A percentile compares a stretch with the other conserved stretches of the same genome.
These are phyloP conservation scores for Perilla frutescens DNA, from an alignment of 257 asterid genomes.

Conservation along the genomic window DNA sequence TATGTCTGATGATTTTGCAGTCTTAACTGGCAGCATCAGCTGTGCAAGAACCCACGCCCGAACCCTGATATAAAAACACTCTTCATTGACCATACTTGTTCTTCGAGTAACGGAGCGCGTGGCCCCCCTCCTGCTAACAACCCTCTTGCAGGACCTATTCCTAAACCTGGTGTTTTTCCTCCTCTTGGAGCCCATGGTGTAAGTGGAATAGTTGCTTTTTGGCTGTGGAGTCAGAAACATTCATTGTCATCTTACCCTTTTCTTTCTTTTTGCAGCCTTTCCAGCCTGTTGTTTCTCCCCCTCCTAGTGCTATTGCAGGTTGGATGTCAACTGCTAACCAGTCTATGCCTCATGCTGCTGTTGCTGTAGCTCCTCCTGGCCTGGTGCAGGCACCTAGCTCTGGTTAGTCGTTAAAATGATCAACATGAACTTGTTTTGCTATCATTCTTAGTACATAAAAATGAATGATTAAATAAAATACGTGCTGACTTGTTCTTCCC, in stretches of 20 bases:
- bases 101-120: conserved; percentile 82
- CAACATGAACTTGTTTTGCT: conserved; percentile 16
- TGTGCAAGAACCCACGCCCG: conserved; percentile 97
- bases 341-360: conserved; percentile 58
- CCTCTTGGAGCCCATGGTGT: conserved; percentile 92
- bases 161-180: conserved; percentile 73
- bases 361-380: conserved; percentile 65
- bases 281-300: conserved; percentile 67
- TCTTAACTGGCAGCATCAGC: conserved; percentile 99
- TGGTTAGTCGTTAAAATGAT: conserved; percentile 53
- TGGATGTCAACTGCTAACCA: conserved; percentile 91
- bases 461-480: background rate
- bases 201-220: conserved; percentile 42
- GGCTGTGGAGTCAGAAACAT: conserved; percentile 19
- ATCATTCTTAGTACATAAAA: background rate
- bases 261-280: conserved; percentile 46
- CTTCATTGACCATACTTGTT: conserved; percentile 86
- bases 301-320: conserved; percentile 91
- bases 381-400: conserved; percentile 58
- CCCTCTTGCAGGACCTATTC: conserved; percentile 80
- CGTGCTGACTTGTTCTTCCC: conserved; percentile 30
- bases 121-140: conserved; percentile 75
- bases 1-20: conserved; percentile 54
- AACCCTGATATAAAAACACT: conserved; percentile 98
- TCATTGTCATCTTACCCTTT: conserved; percentile 24